Percentiles rank a stretch among this genome's conserved stretches.
These are phyloP conservation scores for Brassica juncea DNA, from an alignment of 345 rosid species.

Conservation along the genomic window DNA sequence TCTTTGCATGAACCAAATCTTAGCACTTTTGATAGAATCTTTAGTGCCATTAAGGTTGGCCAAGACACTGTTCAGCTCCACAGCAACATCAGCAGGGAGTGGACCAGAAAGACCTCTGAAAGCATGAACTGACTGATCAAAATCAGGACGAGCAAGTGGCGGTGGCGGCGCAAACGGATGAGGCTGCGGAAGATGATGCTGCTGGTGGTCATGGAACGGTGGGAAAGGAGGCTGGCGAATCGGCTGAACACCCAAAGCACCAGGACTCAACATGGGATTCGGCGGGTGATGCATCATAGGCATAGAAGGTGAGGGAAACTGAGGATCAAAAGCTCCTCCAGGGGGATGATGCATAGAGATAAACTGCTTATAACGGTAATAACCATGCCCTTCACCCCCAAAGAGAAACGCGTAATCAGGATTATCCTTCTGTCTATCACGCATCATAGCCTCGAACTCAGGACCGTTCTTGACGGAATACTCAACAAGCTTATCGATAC, in stretches of 20 bases:
- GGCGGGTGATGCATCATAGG: conserved; percentile 69
- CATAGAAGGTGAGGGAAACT: conserved; percentile 58
- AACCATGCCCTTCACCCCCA: conserved; percentile 92
- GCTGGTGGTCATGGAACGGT: conserved; percentile 72
- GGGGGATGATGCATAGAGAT: conserved; percentile 60
- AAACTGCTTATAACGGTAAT: conserved; percentile 87
- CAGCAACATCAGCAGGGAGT: conserved; percentile 83
- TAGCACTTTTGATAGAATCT: conserved; percentile 96
- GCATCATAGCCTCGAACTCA: conserved; percentile 94
- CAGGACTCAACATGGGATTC: conserved; percentile 67
- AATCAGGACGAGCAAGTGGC: conserved; percentile 70
- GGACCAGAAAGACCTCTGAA: conserved; percentile 83
- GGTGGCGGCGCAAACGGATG: conserved; percentile 48
- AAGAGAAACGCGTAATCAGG: conserved; percentile 87
- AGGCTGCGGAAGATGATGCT: conserved; percentile 63
- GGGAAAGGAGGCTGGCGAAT: conserved; percentile 79
- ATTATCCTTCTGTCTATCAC: conserved; percentile 91
- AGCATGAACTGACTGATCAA: conserved; percentile 63
- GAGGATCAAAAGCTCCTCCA: conserved; percentile 61
- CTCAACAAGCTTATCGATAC: conserved; percentile 96
- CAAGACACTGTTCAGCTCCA: conserved; percentile 73
- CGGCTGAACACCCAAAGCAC: conserved; percentile 61
- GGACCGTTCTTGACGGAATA: conserved; percentile 90
- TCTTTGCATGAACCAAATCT: conserved; percentile 99
- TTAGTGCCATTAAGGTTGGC: conserved; percentile 89